Conservation (phyloP, 148 eudicot species). For the Nepenthes mirabilis region DNA sequence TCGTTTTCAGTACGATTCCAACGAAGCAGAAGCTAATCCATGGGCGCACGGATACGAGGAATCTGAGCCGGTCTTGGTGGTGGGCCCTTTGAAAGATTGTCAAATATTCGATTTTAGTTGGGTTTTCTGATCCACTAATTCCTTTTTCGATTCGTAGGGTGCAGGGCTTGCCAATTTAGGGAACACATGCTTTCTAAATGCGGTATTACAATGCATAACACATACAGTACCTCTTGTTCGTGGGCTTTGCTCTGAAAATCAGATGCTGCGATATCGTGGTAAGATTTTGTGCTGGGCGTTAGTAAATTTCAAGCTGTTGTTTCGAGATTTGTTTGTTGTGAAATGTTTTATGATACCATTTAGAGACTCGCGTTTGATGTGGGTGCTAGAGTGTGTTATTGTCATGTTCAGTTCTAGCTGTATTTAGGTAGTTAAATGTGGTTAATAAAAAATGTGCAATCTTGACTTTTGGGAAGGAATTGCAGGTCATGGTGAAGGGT, state of each 20-base stretch:
- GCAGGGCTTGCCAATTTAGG: constrained; percentile 57
- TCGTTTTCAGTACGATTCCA: no score
- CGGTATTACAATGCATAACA: constrained; percentile 65
- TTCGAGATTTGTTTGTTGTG: neutral
- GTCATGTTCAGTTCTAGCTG: neutral
- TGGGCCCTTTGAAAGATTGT: constrained; percentile 10
- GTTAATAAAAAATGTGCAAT: neutral
- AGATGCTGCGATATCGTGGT: neutral
- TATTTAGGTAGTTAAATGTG: neutral
- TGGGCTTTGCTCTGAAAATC: constrained; percentile 23
- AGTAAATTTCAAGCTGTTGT: no score
- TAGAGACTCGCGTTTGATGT: no score
- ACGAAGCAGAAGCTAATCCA: no score
- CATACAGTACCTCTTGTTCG: constrained; percentile 72
- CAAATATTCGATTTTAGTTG: neutral
- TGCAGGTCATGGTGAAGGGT: constrained; percentile 39
- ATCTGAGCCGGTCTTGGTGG: constrained; percentile 26
- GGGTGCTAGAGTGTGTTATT: no score
- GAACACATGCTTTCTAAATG: constrained; percentile 66
- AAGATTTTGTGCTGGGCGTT: constrained; percentile 6
- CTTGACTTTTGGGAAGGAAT: neutral
- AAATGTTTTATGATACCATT: no score
- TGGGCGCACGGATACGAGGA: constrained; percentile 1
- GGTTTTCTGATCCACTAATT: neutral
- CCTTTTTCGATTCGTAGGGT: constrained; percentile 26